A percentile compares a stretch with the other conserved stretches of the same genome.
These are phyloP conservation scores for Wickerhamomyces kurtzmanii DNA, from an alignment of 805 yeast genomes.

Conservation along the genomic window DNA sequence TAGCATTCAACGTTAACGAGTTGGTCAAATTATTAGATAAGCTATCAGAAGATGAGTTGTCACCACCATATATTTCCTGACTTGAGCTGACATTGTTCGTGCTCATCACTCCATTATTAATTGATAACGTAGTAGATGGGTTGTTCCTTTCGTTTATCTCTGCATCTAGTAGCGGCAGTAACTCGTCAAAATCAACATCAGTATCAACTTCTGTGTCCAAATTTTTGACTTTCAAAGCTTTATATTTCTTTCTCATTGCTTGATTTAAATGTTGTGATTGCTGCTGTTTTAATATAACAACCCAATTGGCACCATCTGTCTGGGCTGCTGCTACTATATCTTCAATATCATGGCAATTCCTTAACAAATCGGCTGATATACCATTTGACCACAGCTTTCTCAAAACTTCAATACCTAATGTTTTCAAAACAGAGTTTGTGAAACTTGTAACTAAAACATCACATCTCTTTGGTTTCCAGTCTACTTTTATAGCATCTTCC, in stretches of 20 bases:
- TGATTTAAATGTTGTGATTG: slow-evolving; percentile 13
- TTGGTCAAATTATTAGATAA: slow-evolving; percentile 12
- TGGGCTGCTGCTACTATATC: slow-evolving; percentile 57
- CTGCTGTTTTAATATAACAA: slow-evolving; percentile 70
- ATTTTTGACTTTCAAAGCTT: slow-evolving; percentile 68
- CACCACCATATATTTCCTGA: slow-evolving; percentile 13
- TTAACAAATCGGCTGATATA: slow-evolving; percentile 68
- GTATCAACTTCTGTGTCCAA: slow-evolving; percentile 48
- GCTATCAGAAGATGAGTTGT: slow-evolving; percentile 10
- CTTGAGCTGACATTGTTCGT: slow-evolving; percentile 6
- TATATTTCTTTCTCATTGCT: slow-evolving; percentile 55
- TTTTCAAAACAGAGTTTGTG: slow-evolving; percentile 42
- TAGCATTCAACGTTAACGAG: slow-evolving; percentile 18
- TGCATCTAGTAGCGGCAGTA: slow-evolving; percentile 32
- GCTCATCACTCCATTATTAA: too few species aligned
- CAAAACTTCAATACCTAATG: slow-evolving; percentile 55
- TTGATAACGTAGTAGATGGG: neutral
- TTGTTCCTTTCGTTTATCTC: slow-evolving; percentile 13
- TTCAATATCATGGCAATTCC: slow-evolving; percentile 40
- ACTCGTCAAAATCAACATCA: slow-evolving; percentile 67
- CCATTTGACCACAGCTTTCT: slow-evolving; percentile 63
- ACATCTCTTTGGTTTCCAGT: slow-evolving; percentile 57
- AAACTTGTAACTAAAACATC: slow-evolving; percentile 74
- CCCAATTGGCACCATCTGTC: slow-evolving; percentile 64
- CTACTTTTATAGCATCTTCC: slow-evolving; percentile 22